Percentiles rank a stretch among this genome's conserved stretches.
Conservation (phyloP, 208 protist species). For the Crithidia expoeki region DNA sequence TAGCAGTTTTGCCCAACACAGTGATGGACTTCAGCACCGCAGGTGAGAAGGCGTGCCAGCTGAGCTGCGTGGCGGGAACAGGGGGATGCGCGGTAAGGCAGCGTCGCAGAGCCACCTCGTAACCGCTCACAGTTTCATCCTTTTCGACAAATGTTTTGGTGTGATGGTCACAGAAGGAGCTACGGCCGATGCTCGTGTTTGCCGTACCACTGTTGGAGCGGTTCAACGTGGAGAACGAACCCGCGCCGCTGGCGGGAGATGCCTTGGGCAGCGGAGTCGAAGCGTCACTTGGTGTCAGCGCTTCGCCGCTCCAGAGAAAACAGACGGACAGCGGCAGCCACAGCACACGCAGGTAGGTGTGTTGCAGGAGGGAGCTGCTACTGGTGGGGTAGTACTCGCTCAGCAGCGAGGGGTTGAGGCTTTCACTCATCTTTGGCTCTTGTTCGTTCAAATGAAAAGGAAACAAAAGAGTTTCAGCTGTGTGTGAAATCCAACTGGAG, state of each 20-base stretch:
- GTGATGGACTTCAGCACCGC: slow-evolving; percentile 19
- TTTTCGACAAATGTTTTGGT: slow-evolving; percentile 12
- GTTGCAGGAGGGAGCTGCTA: slow-evolving; percentile 60
- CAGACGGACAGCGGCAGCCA: slow-evolving; percentile 78
- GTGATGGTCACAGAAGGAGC: slow-evolving; percentile 16
- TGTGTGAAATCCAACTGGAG: too few relatives aligned
- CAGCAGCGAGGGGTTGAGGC: slow-evolving; percentile 27
- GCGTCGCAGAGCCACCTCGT: slow-evolving; percentile 31
- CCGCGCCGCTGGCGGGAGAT: not conserved
- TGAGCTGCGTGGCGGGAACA: slow-evolving; percentile 16
- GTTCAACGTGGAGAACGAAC: slow-evolving; percentile 7
- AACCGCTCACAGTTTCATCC: slow-evolving; percentile 35
- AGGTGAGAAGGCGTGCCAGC: slow-evolving; percentile 23
- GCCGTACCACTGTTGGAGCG: not conserved
- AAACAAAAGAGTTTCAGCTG: too few relatives aligned
- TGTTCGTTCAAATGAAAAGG: too few relatives aligned
- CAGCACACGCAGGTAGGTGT: slow-evolving; percentile 65
- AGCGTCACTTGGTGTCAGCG: slow-evolving; percentile 6
- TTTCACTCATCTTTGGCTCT: slow-evolving; percentile 8
- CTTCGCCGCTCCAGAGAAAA: slow-evolving; percentile 35
- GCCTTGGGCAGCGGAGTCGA: not conserved
- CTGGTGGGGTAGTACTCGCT: slow-evolving; percentile 47
- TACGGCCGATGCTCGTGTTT: slow-evolving; percentile 6
- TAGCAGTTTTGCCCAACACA: slow-evolving; percentile 9
- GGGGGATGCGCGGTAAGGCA: slow-evolving; percentile 30